Percentiles rank a stretch among this genome's conserved stretches.
Conservation (phyloP, 78 protist genomes). For the Polysphondylium violaceum region DNA sequence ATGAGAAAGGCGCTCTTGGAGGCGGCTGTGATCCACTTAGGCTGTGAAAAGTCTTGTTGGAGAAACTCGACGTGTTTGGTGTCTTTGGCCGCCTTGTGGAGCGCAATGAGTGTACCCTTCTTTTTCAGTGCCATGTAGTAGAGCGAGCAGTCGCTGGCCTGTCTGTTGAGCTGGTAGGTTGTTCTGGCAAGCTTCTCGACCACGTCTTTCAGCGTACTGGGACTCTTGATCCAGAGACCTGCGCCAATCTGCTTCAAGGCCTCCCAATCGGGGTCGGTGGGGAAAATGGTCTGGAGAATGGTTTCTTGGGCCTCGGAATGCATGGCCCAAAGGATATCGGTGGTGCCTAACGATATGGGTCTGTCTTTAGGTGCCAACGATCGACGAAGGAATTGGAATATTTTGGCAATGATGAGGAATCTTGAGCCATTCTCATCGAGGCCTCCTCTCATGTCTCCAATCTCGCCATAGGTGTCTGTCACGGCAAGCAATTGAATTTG, state of each 20-base stretch:
- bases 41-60: slow-evolving; percentile 62
- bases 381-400: slow-evolving; percentile 42
- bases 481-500: slow-evolving; percentile 59
- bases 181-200: slow-evolving; percentile 69
- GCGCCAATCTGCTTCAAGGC: slow-evolving; percentile 48
- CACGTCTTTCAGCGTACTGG: slow-evolving; percentile 24
- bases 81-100: slow-evolving; percentile 36
- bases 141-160: slow-evolving; percentile 67
- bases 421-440: slow-evolving; percentile 68
- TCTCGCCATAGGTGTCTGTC: slow-evolving; percentile 69
- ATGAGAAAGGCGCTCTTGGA: slow-evolving; percentile 61
- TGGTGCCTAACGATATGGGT: slow-evolving; percentile 29
- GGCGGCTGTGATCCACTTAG: slow-evolving; percentile 49
- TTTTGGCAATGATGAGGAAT: slow-evolving; percentile 55
- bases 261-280: slow-evolving; percentile 59
- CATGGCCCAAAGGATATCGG: slow-evolving; percentile 65
- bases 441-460: slow-evolving; percentile 71
- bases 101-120: slow-evolving; percentile 54
- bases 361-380: slow-evolving; percentile 55
- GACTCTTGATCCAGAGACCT: slow-evolving; percentile 73
- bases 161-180: slow-evolving; percentile 16
- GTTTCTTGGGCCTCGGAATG: slow-evolving; percentile 75
- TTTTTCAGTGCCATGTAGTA: slow-evolving; percentile 63
- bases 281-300: slow-evolving; percentile 32
- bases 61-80: slow-evolving; percentile 69